phyloP scores from a whole-genome alignment of 257 asterid genomes.

The Solanum bukasovii region DNA sequence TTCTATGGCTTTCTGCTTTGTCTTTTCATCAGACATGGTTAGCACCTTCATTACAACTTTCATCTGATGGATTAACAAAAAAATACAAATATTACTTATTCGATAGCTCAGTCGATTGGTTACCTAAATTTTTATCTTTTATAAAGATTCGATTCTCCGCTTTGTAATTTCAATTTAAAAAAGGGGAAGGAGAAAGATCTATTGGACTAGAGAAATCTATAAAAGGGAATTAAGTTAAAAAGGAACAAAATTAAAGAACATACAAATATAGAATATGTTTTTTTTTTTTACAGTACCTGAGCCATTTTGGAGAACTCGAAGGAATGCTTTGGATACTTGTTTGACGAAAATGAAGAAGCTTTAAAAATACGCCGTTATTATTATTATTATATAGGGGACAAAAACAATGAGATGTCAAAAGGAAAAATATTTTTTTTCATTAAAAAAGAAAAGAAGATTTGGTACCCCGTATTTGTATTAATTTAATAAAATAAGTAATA shows the following conservation, averaged over 20 bases:
- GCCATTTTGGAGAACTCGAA: slow-evolving; percentile 14
- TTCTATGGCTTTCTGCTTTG: slow-evolving; percentile 74
- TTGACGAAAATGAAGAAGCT: background rate
- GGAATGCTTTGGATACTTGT: background rate
- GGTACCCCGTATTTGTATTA: no score
- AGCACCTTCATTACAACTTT: slow-evolving; percentile 53
- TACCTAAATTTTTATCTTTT: background rate
- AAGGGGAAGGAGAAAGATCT: background rate
- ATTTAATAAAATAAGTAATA: background rate
- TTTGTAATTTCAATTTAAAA: background rate
- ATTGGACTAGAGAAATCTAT: background rate
- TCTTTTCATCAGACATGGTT: slow-evolving; percentile 73
- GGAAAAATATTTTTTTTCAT: no score
- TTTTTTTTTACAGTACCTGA: slow-evolving; percentile 10
- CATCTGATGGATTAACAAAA: slow-evolving; percentile 13
- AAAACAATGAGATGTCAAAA: background rate
- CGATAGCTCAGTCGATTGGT: background rate
- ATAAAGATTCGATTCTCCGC: no score
- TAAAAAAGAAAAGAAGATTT: no score
- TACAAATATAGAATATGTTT: background rate
- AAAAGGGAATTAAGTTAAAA: background rate
- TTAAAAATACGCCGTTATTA: background rate
- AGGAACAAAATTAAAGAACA: background rate
- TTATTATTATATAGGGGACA: background rate
- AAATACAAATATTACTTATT: background rate